Base-by-base conservation (phyloP, 345 rosid genomes). In the Gossypium rotundifolium region DNA sequence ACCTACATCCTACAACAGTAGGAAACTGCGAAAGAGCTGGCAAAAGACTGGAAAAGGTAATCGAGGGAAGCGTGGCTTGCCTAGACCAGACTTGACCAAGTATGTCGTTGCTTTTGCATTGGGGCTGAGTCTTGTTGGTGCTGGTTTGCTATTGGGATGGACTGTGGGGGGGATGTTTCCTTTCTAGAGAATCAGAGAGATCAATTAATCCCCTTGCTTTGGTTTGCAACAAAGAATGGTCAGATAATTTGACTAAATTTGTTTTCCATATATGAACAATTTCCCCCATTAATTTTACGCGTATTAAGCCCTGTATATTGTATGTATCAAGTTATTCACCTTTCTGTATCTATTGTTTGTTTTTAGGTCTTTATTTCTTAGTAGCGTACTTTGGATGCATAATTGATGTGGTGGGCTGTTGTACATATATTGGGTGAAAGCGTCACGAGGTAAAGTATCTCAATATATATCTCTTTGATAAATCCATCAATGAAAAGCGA, bases 81-180 rank as follows among this genome's bases (percentile, higher is more conserved):
- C 74, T 27, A 81, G 76, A 75, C 83, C 72, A 74, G 89, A 79
- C 62, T 67, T 77, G 40, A 70, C 86, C 9, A 87, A 60, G 71
- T 88, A 83, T 68, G 85, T 82, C 1, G 83, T 88, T 55, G 92
- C 90, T 45, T 83, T 93, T 76, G 96, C 96, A 11, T 71, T 88
- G 72, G 97, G 98, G 20, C 81, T 91, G 81, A 83, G 99, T 84
- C 91, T 93, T 58, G 98, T 90, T 73, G 96, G 97, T 65, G 95
- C 99, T 42, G 99, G 99, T 55, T 86, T 94, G 84, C 88, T 94
- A 8, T 83, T 93, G 22, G 98, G 98, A 68, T 95, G 98, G 99
- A 95, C 98, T 2, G 87, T 89, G 25, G 98, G 98, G 23, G 89
- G 98, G 93, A 83, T 95, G 87, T 40, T 93, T 70, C 88, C 91